These are phyloP conservation scores for Dryadomyces quercivorus DNA, from an alignment of 2,329 filamentous ascomycete genomes.

Conservation along the genomic window DNA sequence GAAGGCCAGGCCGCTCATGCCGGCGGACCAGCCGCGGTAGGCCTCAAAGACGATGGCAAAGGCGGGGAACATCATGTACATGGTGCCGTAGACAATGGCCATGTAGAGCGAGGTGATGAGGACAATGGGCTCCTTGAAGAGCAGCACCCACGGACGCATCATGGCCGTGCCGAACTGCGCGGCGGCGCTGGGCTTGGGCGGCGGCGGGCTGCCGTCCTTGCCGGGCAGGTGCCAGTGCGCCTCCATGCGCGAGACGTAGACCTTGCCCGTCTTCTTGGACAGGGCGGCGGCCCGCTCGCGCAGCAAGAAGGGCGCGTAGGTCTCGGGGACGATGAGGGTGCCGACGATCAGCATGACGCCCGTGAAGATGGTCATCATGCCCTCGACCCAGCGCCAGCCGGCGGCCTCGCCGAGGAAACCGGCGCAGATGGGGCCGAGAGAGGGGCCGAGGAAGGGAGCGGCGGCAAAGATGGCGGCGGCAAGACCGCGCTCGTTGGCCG, in stretches of 20 bases:
- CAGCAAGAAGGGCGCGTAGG: slow-evolving; percentile 46
- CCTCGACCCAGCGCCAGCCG: slow-evolving; percentile 61
- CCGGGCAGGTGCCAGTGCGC: slow-evolving; percentile 14
- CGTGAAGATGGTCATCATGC: slow-evolving; percentile 51
- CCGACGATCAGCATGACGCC: slow-evolving; percentile 45
- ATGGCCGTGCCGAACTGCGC: slow-evolving; percentile 46
- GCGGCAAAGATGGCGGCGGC: slow-evolving; percentile 54
- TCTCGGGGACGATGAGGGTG: slow-evolving; percentile 42
- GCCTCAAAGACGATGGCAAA: slow-evolving; percentile 56
- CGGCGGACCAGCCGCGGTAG: slow-evolving; percentile 44
- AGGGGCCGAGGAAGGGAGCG: slow-evolving; percentile 54
- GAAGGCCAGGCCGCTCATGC: slow-evolving; percentile 52
- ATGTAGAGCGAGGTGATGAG: slow-evolving; percentile 53
- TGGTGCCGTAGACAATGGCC: slow-evolving; percentile 45
- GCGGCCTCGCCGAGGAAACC: slow-evolving; percentile 52
- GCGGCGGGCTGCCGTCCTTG: slow-evolving; percentile 13
- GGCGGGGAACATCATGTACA: slow-evolving; percentile 48
- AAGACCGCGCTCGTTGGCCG: slow-evolving; percentile 35
- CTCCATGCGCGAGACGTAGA: slow-evolving; percentile 26
- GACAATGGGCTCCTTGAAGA: slow-evolving; percentile 62
- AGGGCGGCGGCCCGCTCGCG: slow-evolving; percentile 39
- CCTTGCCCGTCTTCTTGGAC: slow-evolving; percentile 32
- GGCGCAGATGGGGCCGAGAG: slow-evolving; percentile 49
- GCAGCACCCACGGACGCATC: slow-evolving; percentile 53
- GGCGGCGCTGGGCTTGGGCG: slow-evolving; percentile 24